These are phyloP conservation scores for Phytophthora europaea DNA, from an alignment of 352 stramenopile species.

Conservation along the genomic window DNA sequence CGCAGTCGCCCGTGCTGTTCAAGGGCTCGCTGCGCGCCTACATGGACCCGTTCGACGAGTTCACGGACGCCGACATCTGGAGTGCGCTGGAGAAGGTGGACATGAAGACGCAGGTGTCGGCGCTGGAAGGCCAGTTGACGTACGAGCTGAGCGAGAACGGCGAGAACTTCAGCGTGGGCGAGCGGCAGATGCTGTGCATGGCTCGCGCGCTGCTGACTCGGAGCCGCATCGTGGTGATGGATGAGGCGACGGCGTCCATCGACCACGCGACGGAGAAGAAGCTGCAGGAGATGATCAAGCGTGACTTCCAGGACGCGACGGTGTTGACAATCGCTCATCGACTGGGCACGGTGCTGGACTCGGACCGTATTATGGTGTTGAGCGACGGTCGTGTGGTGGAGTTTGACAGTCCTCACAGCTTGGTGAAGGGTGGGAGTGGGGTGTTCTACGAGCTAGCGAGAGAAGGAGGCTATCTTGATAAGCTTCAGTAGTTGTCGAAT, in stretches of 20 bases:
- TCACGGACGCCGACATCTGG: constrained; percentile 79
- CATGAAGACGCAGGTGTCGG: constrained; percentile 55
- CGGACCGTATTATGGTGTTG: constrained; percentile 86
- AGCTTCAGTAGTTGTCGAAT: not conserved
- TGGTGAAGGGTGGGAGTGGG: constrained; percentile 15
- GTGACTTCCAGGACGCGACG: constrained; percentile 89
- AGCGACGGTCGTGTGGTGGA: constrained; percentile 86
- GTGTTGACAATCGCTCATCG: constrained; percentile 95
- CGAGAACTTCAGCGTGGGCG: constrained; percentile 58
- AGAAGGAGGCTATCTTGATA: constrained; percentile 14
- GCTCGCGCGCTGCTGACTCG: constrained; percentile 90
- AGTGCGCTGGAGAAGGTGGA: constrained; percentile 79
- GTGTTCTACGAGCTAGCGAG: constrained; percentile 35
- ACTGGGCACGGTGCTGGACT: constrained; percentile 54
- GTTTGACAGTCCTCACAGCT: constrained; percentile 74
- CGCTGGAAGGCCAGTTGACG: constrained; percentile 27
- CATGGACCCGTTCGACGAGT: constrained; percentile 91
- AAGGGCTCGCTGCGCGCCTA: constrained; percentile 88
- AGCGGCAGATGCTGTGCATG: no score
- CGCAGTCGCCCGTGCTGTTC: constrained; percentile 91
- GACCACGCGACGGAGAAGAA: constrained; percentile 51
- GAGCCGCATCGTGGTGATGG: constrained; percentile 92
- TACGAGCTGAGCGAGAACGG: constrained; percentile 66
- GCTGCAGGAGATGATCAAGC: constrained; percentile 49
- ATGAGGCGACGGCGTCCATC: constrained; percentile 78